phyloP scores from a whole-genome alignment of 2,329 filamentous ascomycete genomes.

The Colletotrichum horii region DNA sequence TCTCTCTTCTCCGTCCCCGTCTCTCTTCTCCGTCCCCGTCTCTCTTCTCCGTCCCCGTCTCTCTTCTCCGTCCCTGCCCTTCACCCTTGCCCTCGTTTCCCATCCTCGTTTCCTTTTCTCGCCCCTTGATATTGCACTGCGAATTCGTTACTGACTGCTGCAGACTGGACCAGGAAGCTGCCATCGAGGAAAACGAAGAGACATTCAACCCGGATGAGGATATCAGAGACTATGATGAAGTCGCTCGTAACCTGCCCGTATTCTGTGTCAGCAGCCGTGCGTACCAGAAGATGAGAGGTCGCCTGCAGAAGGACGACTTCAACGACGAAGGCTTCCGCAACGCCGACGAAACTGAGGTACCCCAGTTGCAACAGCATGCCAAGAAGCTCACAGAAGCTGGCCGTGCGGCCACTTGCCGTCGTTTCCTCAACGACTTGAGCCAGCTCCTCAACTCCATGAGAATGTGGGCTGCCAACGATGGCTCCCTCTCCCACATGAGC shows the following conservation, averaged over 20 bases:
- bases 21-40: no score
- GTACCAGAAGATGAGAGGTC: constrained; percentile 65
- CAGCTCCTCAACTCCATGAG: constrained; percentile 29
- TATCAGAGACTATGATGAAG: constrained; percentile 60
- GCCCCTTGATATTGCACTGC: neutral
- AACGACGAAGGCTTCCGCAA: constrained; percentile 55
- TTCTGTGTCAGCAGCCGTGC: constrained; percentile 69
- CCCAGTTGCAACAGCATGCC: constrained; percentile 59
- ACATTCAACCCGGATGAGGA: constrained; percentile 37
- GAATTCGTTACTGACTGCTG: neutral
- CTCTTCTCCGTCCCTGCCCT: neutral
- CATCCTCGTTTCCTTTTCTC: neutral
- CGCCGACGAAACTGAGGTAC: constrained; percentile 62
- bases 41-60: no score
- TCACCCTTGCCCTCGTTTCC: neutral
- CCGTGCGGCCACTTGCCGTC: constrained; percentile 23
- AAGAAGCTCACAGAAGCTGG: constrained; percentile 16
- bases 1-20: no score
- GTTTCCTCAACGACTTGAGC: constrained; percentile 26
- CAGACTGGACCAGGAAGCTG: constrained; percentile 13
- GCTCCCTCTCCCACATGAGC: constrained; percentile 18
- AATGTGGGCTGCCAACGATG: constrained; percentile 28
- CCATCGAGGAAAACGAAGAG: constrained; percentile 8
- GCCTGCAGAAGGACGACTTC: constrained; percentile 55
- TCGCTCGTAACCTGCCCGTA: constrained; percentile 62